phyloP scores from a whole-genome alignment of 116 monocot species.

The Dioscorea cayenensis region DNA sequence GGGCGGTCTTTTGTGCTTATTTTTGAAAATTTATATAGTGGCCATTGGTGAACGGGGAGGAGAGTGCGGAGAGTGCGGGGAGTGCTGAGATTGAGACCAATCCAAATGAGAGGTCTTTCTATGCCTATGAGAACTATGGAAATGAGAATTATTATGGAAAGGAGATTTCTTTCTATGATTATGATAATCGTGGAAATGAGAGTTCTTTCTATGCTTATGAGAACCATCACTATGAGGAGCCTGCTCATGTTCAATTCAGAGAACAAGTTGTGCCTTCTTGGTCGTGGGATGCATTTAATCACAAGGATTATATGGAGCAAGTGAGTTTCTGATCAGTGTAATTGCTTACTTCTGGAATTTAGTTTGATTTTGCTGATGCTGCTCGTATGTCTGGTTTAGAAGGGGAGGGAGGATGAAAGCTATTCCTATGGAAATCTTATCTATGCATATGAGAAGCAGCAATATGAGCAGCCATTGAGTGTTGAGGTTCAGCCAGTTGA shows the following conservation, averaged over 20 bases:
- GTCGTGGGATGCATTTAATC: not conserved
- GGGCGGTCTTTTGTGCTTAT: not conserved
- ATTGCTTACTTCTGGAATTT: not conserved
- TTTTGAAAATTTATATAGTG: slow-evolving; percentile 4
- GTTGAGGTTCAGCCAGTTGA: slow-evolving; percentile 18
- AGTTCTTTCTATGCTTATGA: not conserved
- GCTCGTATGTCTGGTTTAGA: not conserved
- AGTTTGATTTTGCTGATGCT: not conserved
- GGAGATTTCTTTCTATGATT: no score
- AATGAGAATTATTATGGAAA: not conserved
- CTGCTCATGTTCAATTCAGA: not conserved
- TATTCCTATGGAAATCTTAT: slow-evolving; percentile 20
- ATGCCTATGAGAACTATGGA: not conserved
- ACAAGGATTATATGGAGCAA: slow-evolving; percentile 13
- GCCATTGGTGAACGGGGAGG: not conserved
- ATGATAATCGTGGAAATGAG: slow-evolving; percentile 3
- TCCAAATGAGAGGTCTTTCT: not conserved
- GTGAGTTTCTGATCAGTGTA: not conserved
- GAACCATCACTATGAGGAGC: slow-evolving; percentile 3
- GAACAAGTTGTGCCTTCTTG: not conserved
- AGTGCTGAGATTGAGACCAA: not conserved
- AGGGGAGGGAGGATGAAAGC: slow-evolving; percentile 18
- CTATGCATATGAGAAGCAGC: slow-evolving; percentile 36
- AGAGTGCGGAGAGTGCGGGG: no score
- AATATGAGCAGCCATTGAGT: slow-evolving; percentile 25